Evolutionary conservation across 441 rosid species (phyloP).

Genomic region (Brassica balearica): DNA sequence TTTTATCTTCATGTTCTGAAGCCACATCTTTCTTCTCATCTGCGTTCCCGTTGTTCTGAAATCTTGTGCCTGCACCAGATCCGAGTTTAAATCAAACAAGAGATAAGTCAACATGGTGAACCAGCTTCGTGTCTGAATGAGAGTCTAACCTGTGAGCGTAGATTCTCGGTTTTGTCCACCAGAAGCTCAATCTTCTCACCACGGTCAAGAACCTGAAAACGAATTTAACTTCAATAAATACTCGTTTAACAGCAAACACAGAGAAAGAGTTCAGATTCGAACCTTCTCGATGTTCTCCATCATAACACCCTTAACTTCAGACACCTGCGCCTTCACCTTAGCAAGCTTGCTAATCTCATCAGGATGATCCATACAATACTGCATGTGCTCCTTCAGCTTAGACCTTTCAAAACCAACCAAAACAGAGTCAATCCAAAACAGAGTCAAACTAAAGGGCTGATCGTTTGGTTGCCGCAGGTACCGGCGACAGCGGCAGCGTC

Average conservation of each 20-base stretch:
- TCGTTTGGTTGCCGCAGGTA: too few relatives aligned
- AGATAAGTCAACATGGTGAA: conserved; percentile 5
- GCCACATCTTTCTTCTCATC: conserved; percentile 96
- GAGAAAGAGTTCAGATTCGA: background rate
- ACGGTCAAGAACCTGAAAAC: conserved; percentile 88
- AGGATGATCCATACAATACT: conserved; percentile 74
- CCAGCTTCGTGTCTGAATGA: background rate
- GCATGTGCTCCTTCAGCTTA: conserved; percentile 79
- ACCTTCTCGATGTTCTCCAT: conserved; percentile 86
- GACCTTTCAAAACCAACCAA: conserved; percentile 28
- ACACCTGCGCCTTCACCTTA: conserved; percentile 74
- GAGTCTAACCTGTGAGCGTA: conserved; percentile 65
- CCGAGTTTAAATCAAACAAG: conserved; percentile 8
- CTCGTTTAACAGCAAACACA: background rate
- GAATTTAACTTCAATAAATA: conserved; percentile 5
- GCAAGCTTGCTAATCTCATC: conserved; percentile 82
- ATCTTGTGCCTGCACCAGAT: conserved; percentile 80
- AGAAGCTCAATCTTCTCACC: conserved; percentile 96
- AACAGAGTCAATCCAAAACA: background rate
- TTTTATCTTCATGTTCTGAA: conserved; percentile 96
- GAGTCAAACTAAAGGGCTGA: too few relatives aligned
- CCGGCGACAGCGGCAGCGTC: too few relatives aligned
- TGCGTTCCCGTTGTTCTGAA: conserved; percentile 90
- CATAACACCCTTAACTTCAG: conserved; percentile 82
- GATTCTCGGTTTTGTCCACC: conserved; percentile 83